A percentile compares a stretch with the other conserved stretches of the same genome.
These are phyloP conservation scores for Termitomyces sp. DNA, from an alignment of 768 basidiomycete species.

Conservation along the genomic window DNA sequence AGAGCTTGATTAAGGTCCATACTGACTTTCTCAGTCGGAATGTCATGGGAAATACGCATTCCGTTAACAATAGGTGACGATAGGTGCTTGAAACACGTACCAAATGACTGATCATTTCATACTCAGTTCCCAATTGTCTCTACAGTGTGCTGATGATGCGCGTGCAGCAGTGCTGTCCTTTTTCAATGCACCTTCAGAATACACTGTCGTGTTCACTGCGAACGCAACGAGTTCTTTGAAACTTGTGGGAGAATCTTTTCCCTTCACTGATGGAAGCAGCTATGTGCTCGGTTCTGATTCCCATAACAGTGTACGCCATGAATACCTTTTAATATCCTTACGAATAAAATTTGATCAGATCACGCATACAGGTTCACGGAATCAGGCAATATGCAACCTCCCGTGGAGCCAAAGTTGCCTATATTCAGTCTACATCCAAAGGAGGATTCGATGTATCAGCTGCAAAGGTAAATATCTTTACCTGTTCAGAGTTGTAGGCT, in stretches of 20 bases:
- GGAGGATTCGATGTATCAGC: conserved; percentile 61
- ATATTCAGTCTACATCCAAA: conserved; percentile 59
- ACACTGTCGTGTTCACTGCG: conserved; percentile 78
- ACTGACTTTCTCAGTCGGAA: conserved; percentile 62
- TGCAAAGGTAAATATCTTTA: conserved; percentile 52
- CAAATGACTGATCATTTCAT: conserved; percentile 12
- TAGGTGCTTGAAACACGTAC: conserved; percentile 26
- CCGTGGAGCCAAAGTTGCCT: conserved; percentile 57
- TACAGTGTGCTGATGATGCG: conserved; percentile 65
- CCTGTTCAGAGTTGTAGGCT: conserved; percentile 3
- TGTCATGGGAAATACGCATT: conserved; percentile 83
- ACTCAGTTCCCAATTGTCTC: conserved; percentile 65
- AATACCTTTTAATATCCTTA: conserved; percentile 1
- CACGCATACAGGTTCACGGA: conserved; percentile 55
- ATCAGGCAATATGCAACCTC: conserved; percentile 67
- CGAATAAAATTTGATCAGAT: conserved; percentile 1
- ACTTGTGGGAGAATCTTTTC: conserved; percentile 78
- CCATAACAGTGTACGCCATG: conserved; percentile 66
- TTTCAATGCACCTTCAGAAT: conserved; percentile 75
- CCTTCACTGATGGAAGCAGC: conserved; percentile 53
- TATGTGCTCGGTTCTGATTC: conserved; percentile 75
- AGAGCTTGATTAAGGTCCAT: conserved; percentile 70
- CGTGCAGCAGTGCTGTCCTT: conserved; percentile 71
- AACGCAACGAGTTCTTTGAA: conserved; percentile 81
- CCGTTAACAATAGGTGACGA: conserved; percentile 72